phyloP scores from a whole-genome alignment of 257 asterid genomes.

The Perilla frutescens region DNA sequence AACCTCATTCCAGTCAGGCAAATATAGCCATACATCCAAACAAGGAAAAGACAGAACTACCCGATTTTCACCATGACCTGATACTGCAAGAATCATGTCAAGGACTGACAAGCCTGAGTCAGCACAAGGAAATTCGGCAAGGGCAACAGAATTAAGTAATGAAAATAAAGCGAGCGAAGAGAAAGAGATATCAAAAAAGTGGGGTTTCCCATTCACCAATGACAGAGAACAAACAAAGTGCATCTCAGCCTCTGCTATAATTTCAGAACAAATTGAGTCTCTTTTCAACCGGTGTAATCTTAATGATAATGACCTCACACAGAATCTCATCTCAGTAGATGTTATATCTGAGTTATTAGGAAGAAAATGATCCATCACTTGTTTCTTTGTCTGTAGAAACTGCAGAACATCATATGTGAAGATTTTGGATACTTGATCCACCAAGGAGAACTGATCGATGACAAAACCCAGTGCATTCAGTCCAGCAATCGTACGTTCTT shows the following conservation, averaged over 20 bases:
- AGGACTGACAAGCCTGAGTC: slow-evolving; percentile 62
- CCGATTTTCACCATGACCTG: slow-evolving; percentile 53
- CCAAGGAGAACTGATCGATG: slow-evolving; percentile 72
- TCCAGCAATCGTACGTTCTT: slow-evolving; percentile 57
- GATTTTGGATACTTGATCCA: slow-evolving; percentile 52
- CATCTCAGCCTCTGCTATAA: slow-evolving; percentile 71
- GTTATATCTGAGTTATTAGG: slow-evolving; percentile 47
- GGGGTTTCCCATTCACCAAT: slow-evolving; percentile 50
- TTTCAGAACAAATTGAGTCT: slow-evolving; percentile 61
- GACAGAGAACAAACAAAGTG: slow-evolving; percentile 65
- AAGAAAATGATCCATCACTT: slow-evolving; percentile 44
- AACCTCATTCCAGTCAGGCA: slow-evolving; percentile 77
- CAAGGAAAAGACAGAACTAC: slow-evolving; percentile 59
- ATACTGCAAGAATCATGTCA: slow-evolving; percentile 50
- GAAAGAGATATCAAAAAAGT: slow-evolving; percentile 55
- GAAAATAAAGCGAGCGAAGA: slow-evolving; percentile 74
- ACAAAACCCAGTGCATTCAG: slow-evolving; percentile 61
- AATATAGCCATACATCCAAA: slow-evolving; percentile 77
- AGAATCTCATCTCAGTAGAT: slow-evolving; percentile 56
- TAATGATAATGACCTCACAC: slow-evolving; percentile 62
- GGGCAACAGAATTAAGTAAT: slow-evolving; percentile 68
- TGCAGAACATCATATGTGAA: slow-evolving; percentile 60
- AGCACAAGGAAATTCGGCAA: slow-evolving; percentile 64
- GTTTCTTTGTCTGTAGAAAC: slow-evolving; percentile 57
- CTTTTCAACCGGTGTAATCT: slow-evolving; percentile 55